Base-by-base conservation (phyloP, 495 filamentous ascomycete species). In the Filosporella fistucella region DNA sequence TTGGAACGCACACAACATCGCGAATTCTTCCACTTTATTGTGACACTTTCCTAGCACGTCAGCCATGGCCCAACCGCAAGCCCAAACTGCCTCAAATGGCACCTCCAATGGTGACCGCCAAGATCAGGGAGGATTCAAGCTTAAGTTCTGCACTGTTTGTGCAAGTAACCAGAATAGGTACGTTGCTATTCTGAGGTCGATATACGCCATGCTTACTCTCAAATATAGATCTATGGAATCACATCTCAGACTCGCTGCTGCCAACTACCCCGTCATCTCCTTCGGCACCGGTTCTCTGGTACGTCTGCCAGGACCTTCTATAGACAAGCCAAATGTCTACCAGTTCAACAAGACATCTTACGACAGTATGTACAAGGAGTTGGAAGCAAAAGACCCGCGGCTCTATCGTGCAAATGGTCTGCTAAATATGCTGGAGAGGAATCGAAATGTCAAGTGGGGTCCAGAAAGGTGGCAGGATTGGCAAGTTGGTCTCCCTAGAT, bases 391-490 rank as follows among this genome's bases (percentile, higher is more conserved):
- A 56, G 94, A 99, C 60, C 83, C 84, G 43, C 78, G 88, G 0
- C 75, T 99, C 2, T 99, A 99, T 67, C 81, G 81, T 42, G 82
- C 83, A 16, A 99, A 99, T 62, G 94, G 94, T 22, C 76, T 97
- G 33, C 69, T 99, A 34, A 90, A 89, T 60, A 97, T 99, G 94
- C 76, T 99, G 16, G 89, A 88, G 49, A 81, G 94, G 47, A 99
- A 99, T 58, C 78, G 88, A 43, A 74, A 76, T 28, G 83, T 99
- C 58, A 99, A 99, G 70, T 91, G 82, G 79, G 88, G 87, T 3
- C 94, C 94, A 1, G 94, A 99, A 67, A 80, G 94, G 37, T 99
- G 95, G 88, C 94, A 99, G 63, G 91, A 99, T 64, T 99, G 94
- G 93, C 78, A 86, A 20, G 72, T 95, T 6, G 94, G 94, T 0